Evolutionary conservation across 2,329 filamentous ascomycete species (phyloP), one percentile per base, ranked within the genome.

Genomic region (Dothistroma septosporum): DNA sequence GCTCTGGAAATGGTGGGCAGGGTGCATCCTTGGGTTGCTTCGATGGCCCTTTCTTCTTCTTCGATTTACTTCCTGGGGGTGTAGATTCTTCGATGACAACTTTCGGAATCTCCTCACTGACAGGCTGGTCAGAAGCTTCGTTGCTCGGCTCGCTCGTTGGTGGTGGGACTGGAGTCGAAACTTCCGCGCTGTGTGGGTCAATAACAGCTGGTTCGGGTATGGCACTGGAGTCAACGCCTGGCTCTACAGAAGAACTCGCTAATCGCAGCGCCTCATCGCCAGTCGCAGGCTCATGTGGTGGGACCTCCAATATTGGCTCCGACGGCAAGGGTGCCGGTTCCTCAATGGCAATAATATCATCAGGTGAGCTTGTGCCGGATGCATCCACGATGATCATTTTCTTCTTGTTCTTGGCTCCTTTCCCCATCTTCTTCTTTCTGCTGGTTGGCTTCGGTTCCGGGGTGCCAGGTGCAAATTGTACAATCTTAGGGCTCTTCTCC

Each of bases 381-480:
- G 57, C 52, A 10, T 57, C 55, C 52, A 58, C 46, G 22, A 49
- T 53, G 4, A 48, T 53, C 32, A 66, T 65, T 60, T 66, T 70
- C 41, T 68, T 69, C 53, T 66, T 69, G 24, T 57, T 60, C 60
- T 71, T 72, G 12, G 60, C 49, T 1, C 62, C 58, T 41, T 64
- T 67, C 2, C 56, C 50, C 46, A 46, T 58, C 55, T 70, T 70
- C 61, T 72, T 71, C 57, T 68, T 69, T 2, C 69, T 60, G 11
- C 59, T 48, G 4, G 68, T 70, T 6, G 64, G 58, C 32, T 66
- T 68, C 1, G 66, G 68, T 19, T 72, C 69, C 3, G 68, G 65
- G 7, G 69, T 72, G 9, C 65, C 69, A 28, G 69, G 67, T 16
- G 70, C 68, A 35, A 70, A 71, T 58, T 63, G 64, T 1, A 71